These are phyloP conservation scores for Leishmania turanica DNA, from an alignment of 208 protist genomes.

Conservation along the genomic window DNA sequence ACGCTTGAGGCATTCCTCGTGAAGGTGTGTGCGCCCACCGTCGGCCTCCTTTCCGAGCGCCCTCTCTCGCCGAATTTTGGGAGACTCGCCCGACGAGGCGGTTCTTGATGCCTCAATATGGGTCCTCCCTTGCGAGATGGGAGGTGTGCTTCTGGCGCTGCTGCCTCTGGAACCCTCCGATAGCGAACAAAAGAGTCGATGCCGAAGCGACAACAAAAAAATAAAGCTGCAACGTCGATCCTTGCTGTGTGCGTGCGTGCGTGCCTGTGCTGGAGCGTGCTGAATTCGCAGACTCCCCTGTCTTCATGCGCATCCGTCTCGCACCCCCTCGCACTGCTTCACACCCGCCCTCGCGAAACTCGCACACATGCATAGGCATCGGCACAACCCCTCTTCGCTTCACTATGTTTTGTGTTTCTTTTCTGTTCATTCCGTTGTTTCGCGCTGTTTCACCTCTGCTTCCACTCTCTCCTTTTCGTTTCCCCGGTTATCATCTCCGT, in stretches of 20 bases:
- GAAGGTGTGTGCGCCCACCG: not conserved
- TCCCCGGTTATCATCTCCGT: not conserved
- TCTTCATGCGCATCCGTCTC: not conserved
- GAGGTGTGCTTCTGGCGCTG: not conserved
- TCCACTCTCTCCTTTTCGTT: slow-evolving; percentile 7
- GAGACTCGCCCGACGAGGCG: not conserved
- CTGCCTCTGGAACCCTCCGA: not conserved
- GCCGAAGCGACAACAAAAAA: not conserved
- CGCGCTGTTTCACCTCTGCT: not conserved
- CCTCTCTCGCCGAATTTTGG: not conserved
- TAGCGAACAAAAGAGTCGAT: not conserved
- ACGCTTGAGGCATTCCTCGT: not conserved
- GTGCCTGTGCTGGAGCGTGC: not conserved
- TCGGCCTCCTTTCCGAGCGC: not conserved
- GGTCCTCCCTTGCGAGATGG: not conserved
- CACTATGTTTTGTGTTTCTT: not conserved
- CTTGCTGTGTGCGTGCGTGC: not conserved
- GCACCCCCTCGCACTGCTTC: not conserved
- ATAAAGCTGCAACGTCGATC: not conserved
- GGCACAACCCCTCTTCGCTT: not conserved
- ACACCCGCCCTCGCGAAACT: not conserved
- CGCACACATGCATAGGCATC: not conserved
- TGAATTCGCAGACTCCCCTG: not conserved
- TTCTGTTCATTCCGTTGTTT: slow-evolving; percentile 15
- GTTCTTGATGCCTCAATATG: not conserved